Percentiles rank a stretch among this genome's conserved stretches.
Conservation (phyloP, 257 asterid genomes). For the Perilla frutescens region DNA sequence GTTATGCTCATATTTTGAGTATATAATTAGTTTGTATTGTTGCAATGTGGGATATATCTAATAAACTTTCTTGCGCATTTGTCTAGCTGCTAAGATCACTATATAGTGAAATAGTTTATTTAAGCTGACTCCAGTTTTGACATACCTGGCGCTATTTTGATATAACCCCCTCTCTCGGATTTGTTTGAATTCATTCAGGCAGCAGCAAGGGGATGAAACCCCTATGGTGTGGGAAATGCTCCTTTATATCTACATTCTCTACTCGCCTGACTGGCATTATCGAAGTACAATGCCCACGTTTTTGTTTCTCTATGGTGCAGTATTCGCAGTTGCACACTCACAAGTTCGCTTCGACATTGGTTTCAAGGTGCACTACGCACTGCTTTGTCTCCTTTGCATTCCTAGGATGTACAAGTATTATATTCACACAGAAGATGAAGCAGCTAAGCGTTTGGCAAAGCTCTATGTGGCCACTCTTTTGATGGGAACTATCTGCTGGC, state of each 20-base stretch:
- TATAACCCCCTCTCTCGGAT: slow-evolving; percentile 13
- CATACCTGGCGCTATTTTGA: slow-evolving; percentile 10
- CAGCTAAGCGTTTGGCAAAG: slow-evolving; percentile 83
- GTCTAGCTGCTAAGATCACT: background rate
- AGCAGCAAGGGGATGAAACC: slow-evolving; percentile 98
- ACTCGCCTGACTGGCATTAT: slow-evolving; percentile 99
- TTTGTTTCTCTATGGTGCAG: slow-evolving; percentile 83
- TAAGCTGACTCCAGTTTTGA: slow-evolving; percentile 22
- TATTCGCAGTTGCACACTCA: slow-evolving; percentile 79
- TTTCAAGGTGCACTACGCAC: slow-evolving; percentile 81
- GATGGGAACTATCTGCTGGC: slow-evolving; percentile 72
- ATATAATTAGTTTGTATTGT: background rate
- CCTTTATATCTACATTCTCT: slow-evolving; percentile 89
- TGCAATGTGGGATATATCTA: background rate
- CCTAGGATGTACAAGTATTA: slow-evolving; percentile 95
- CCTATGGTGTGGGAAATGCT: slow-evolving; percentile 99
- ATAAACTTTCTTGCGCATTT: background rate
- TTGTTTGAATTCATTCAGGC: slow-evolving; percentile 51
- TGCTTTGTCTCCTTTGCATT: slow-evolving; percentile 90
- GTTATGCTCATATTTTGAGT: background rate
- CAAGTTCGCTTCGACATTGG: slow-evolving; percentile 67
- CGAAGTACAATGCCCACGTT: slow-evolving; percentile 97
- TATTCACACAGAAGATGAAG: slow-evolving; percentile 72
- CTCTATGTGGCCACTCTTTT: slow-evolving; percentile 60
- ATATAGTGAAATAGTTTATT: background rate